Conservation (phyloP, 352 stramenopile genomes). For the Phytopythium sindhum region DNA sequence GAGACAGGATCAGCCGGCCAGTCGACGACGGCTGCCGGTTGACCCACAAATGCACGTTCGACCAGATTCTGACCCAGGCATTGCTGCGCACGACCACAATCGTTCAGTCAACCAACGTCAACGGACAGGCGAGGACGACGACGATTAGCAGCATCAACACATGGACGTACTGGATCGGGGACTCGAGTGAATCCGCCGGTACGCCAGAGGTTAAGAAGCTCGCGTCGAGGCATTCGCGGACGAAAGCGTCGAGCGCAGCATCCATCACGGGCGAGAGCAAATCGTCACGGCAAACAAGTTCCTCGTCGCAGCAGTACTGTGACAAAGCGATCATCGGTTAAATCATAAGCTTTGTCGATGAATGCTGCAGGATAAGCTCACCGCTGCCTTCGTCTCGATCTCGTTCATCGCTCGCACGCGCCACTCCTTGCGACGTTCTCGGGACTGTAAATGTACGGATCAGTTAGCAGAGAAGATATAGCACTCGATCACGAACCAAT, state of each 20-base stretch:
- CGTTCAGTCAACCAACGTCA: no score
- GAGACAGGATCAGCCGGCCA: neutral
- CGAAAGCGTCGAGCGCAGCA: neutral
- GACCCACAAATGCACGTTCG: neutral
- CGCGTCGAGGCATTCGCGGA: neutral
- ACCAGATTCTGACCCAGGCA: neutral
- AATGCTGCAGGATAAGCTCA: neutral
- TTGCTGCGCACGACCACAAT: neutral
- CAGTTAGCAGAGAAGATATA: neutral
- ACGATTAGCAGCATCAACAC: no score
- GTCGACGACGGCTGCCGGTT: conserved; percentile 1
- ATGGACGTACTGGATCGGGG: conserved; percentile 3
- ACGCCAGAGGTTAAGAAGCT: neutral
- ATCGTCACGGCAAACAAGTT: neutral
- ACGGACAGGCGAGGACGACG: no score
- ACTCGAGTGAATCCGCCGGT: neutral
- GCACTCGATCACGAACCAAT: neutral
- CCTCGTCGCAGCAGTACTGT: conserved; percentile 1
- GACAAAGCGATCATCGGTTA: neutral
- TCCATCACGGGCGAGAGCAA: conserved; percentile 1
- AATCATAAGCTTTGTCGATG: neutral
- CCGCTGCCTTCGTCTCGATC: neutral
- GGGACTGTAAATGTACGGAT: neutral
- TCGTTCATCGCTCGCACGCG: conserved; percentile 3
- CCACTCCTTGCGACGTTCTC: conserved; percentile 3